Base-by-base conservation (phyloP, 1,139 yeast genomes). In the Hyphopichia wangnamkhiaoensis region DNA sequence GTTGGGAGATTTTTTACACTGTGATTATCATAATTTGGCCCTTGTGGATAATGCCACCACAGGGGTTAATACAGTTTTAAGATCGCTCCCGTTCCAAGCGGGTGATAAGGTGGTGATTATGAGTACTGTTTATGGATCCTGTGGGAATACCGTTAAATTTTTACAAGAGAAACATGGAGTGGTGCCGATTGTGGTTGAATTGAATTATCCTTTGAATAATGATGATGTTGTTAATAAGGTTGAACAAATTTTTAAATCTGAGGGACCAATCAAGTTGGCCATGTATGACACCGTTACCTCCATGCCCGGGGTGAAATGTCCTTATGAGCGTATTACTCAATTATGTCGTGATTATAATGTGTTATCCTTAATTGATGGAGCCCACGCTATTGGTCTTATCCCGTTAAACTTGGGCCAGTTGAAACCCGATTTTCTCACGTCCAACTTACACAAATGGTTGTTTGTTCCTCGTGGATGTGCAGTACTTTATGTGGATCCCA, bases 401-500 rank as follows among this genome's bases (percentile, higher is more conserved):
- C 74, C 75, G 2, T 47, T 82, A 17, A 68, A 77, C 41, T 53
- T 83, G 37, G 50, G 53, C 0, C 51, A 55, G 2, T 59, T 77
- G 16, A 54, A 68, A 37, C 88, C 91, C 0, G 90, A 83, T 52
- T 84, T 81, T 53, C 76, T 71, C 50, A 71, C 76, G 13, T 63
- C 84, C 30, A 84, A 84, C 52, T 62, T 83, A 25, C 91, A 85
- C 66, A 85, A 85, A 54, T 84, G 91, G 91, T 64, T 71, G 34
- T 80, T 56, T 46, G 71, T 72, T 17, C 87, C 90, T 2, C 65
- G 80, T 36, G 79, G 82, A 1, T 71, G 76, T 47, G 84, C 87
- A 0, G 64, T 81, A 16, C 56, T 85, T 36, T 84, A 84, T 50
- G 85, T 79, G 7, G 73, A 75, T 45, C 68, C 71, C 3, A 62